phyloP scores from a whole-genome alignment of 257 asterid genomes.

The Cruciata laevipes region DNA sequence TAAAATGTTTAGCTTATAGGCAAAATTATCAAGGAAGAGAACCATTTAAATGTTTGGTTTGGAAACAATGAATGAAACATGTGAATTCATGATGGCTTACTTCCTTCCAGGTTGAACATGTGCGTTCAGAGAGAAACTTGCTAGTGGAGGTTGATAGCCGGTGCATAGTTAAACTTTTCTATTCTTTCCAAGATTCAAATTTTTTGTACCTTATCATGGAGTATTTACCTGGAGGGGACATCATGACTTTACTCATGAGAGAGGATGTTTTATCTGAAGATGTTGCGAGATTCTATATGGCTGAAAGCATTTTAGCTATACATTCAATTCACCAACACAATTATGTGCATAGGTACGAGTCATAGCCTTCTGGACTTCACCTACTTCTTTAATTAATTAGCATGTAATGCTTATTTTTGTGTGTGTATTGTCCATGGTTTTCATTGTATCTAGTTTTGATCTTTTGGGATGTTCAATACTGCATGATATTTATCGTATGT shows the following conservation, averaged over 20 bases:
- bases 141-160: conserved; percentile 98
- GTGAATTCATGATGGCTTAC: not conserved
- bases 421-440: not conserved
- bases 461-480: conserved; percentile 21
- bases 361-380: not conserved
- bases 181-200: conserved; percentile 94
- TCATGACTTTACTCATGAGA: conserved; percentile 94
- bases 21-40: not conserved
- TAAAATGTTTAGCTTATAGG: not conserved
- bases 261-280: conserved; percentile 84
- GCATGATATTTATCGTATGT: conserved; percentile 11
- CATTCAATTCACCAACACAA: conserved; percentile 87
- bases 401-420: not conserved
- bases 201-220: conserved; percentile 92
- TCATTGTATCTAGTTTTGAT: not conserved
- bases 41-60: not conserved
- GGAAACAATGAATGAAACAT: not conserved
- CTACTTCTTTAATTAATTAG: not conserved
- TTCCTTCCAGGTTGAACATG: conserved; percentile 84
- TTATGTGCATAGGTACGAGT: conserved; percentile 73
- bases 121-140: conserved; percentile 94
- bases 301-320: conserved; percentile 85
- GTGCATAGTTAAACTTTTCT: conserved; percentile 87
- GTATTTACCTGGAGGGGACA: conserved; percentile 97
- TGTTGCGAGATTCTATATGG: conserved; percentile 88